phyloP scores from a whole-genome alignment of 2,329 filamentous ascomycete species.

The Trichoderma sp. region DNA sequence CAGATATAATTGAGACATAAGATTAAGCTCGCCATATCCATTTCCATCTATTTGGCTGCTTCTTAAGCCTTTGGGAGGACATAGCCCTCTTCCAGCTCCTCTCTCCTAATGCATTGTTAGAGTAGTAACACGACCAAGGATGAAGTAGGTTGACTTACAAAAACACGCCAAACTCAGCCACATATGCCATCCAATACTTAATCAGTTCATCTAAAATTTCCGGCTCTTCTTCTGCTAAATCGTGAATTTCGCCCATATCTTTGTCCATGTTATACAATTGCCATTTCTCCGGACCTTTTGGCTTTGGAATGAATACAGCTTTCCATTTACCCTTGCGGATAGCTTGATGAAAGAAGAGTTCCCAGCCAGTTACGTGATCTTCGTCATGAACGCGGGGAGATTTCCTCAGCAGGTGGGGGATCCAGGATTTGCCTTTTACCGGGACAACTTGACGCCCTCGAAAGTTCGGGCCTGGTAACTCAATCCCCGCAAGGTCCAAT shows the following conservation, averaged over 20 bases:
- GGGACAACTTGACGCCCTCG: constrained; percentile 4
- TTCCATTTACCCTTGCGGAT: constrained; percentile 17
- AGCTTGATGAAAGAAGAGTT: constrained; percentile 8
- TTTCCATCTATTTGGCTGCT: neutral
- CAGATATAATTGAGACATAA: neutral
- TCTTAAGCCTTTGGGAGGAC: neutral
- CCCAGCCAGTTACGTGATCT: constrained; percentile 12
- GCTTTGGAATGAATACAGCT: constrained; percentile 1
- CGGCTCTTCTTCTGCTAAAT: constrained; percentile 29
- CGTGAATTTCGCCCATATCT: constrained; percentile 35
- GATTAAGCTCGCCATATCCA: neutral
- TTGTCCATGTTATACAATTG: constrained; percentile 34
- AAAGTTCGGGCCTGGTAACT: neutral
- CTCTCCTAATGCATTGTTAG: neutral
- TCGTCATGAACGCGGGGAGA: neutral
- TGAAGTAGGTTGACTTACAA: neutral
- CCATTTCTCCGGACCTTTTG: constrained; percentile 26
- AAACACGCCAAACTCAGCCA: constrained; percentile 21
- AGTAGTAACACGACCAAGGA: neutral
- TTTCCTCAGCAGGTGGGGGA: neutral
- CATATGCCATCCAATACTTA: constrained; percentile 36
- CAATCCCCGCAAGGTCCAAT: constrained; percentile 6
- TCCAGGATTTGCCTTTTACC: constrained; percentile 9
- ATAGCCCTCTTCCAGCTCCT: constrained; percentile 5
- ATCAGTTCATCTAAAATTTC: constrained; percentile 31